Conservation (phyloP, 306 rosid genomes). For the Pterocarpus macrocarpus region DNA sequence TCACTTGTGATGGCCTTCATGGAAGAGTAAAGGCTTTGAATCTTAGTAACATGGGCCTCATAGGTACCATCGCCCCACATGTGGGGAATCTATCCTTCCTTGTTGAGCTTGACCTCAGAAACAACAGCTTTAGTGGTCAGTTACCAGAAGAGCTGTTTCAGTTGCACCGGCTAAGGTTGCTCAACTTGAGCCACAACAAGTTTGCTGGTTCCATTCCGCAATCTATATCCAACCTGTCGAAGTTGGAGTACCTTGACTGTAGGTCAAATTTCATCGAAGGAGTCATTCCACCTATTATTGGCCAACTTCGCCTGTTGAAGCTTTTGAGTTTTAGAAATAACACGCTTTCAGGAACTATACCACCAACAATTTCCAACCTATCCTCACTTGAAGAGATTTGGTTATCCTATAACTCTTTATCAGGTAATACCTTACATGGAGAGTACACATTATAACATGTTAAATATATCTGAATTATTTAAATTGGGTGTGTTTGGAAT, state of each 20-base stretch:
- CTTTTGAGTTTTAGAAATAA: not conserved
- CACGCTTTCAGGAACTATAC: conserved; percentile 7
- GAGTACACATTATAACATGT: not conserved
- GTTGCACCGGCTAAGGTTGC: not conserved
- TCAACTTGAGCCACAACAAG: not conserved
- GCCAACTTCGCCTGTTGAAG: not conserved
- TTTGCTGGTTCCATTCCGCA: not conserved
- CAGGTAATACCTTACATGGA: conserved; percentile 14
- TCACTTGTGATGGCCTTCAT: conserved; percentile 6
- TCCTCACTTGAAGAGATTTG: conserved; percentile 14
- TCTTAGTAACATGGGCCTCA: not conserved
- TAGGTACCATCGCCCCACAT: not conserved
- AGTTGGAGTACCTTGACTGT: not conserved
- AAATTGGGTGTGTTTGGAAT: too few relatives aligned
- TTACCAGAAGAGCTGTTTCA: not conserved
- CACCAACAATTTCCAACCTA: conserved; percentile 10
- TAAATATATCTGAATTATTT: too few relatives aligned
- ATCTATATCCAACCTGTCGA: not conserved
- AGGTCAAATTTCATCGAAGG: not conserved
- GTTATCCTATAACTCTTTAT: not conserved
- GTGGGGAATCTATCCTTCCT: conserved; percentile 26
- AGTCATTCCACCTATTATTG: not conserved
- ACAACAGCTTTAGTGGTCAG: not conserved
- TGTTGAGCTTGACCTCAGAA: not conserved
- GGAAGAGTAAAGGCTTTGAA: not conserved